A percentile compares a stretch with the other conserved stretches of the same genome.
phyloP scores from a whole-genome alignment of 176 grass and related monocot species.

The Avena sativa region DNA sequence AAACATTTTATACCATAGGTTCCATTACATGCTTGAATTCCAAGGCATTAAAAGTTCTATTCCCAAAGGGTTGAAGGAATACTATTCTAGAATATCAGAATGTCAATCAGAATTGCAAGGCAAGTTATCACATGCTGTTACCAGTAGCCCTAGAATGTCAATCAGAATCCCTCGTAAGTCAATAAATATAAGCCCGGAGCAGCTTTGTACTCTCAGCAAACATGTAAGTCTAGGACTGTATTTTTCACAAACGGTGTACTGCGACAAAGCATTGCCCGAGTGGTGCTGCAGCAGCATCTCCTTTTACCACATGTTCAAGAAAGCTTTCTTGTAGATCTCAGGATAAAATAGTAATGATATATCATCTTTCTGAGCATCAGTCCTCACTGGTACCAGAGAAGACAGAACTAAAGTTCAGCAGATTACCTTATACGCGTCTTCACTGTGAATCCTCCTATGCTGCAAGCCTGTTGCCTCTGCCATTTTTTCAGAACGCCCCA shows the following conservation, averaged over 20 bases:
- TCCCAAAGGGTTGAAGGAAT: slow-evolving; percentile 38
- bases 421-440: slow-evolving; percentile 29
- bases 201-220: slow-evolving; percentile 32
- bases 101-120: slow-evolving; percentile 48
- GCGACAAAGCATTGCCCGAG: slow-evolving; percentile 23
- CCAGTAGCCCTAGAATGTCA: slow-evolving; percentile 51
- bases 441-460: slow-evolving; percentile 36
- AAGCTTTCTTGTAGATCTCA: slow-evolving; percentile 30
- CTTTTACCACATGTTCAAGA: slow-evolving; percentile 35
- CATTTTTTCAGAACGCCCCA: slow-evolving; percentile 30
- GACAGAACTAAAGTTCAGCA: slow-evolving; percentile 34
- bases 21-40: slow-evolving; percentile 31
- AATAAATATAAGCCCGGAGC: slow-evolving; percentile 38
- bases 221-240: slow-evolving; percentile 21
- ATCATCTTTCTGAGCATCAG: slow-evolving; percentile 35
- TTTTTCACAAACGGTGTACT: slow-evolving; percentile 32
- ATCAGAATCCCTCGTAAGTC: slow-evolving; percentile 45
- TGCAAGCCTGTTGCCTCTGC: slow-evolving; percentile 42
- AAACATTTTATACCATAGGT: not conserved
- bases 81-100: slow-evolving; percentile 35
- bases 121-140: slow-evolving; percentile 18
- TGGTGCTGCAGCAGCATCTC: slow-evolving; percentile 32
- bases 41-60: slow-evolving; percentile 18
- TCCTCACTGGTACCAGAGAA: slow-evolving; percentile 27
- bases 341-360: slow-evolving; percentile 4